Evolutionary conservation across 2,329 filamentous ascomycete genomes (phyloP).

Genomic region (Colletotrichum cereale): DNA sequence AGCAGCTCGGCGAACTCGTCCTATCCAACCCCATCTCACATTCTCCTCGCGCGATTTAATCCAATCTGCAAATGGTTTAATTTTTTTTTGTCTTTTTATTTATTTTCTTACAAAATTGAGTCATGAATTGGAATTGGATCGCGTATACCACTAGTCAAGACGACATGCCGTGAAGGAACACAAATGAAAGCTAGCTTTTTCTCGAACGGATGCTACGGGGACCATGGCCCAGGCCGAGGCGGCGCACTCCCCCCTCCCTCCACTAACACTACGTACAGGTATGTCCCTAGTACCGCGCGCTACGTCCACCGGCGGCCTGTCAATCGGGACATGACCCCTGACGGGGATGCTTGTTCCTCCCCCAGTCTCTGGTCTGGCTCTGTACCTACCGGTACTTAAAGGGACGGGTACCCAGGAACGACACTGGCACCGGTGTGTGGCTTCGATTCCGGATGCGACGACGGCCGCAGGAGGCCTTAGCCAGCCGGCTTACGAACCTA

Average conservation of each 20-base stretch:
- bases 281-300: slow-evolving; percentile 10
- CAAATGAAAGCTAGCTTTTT: neutral
- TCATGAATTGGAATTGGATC: neutral
- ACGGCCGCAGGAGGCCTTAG: neutral
- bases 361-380: neutral
- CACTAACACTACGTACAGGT: too few species aligned
- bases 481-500: neutral
- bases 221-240: neutral
- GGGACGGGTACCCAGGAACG: neutral
- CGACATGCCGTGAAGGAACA: neutral
- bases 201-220: neutral
- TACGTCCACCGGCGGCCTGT: slow-evolving; percentile 27
- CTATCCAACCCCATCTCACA: slow-evolving; percentile 14
- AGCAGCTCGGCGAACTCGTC: slow-evolving; percentile 17
- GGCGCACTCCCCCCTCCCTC: neutral
- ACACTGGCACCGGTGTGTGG: neutral
- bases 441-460: neutral
- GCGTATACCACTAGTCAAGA: neutral
- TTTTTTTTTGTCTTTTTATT: too few species aligned
- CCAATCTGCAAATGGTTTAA: slow-evolving; percentile 6
- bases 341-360: neutral
- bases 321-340: slow-evolving; percentile 30
- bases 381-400: neutral
- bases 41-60: slow-evolving; percentile 28
- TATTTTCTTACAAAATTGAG: neutral